Evolutionary conservation across 768 basidiomycete species (phyloP).

Genomic region (Collybia sordida): DNA sequence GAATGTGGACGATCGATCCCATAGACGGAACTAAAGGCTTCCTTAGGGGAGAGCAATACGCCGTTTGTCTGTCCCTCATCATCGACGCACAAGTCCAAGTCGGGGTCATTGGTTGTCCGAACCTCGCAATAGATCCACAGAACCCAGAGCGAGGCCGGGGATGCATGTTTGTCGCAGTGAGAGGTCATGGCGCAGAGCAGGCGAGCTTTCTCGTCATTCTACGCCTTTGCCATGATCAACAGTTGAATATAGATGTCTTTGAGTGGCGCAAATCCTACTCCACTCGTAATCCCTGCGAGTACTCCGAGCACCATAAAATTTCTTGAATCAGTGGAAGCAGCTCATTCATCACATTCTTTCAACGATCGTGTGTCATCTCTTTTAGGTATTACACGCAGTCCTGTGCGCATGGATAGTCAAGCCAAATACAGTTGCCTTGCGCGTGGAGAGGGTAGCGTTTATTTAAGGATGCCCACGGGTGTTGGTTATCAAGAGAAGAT

Average conservation of each 20-base stretch:
- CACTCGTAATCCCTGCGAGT: conserved; percentile 54
- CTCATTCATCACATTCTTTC: conserved; percentile 88
- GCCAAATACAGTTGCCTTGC: conserved; percentile 91
- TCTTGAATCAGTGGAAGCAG: conserved; percentile 91
- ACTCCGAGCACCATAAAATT: conserved; percentile 54
- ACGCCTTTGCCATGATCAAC: neutral
- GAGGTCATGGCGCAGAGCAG: conserved; percentile 82
- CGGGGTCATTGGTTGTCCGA: conserved; percentile 91
- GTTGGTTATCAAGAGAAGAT: conserved; percentile 90
- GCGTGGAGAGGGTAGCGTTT: conserved; percentile 83
- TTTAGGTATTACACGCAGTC: conserved; percentile 62
- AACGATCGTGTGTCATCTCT: conserved; percentile 70
- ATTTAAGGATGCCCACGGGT: conserved; percentile 77
- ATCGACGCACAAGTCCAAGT: conserved; percentile 76
- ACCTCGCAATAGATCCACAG: conserved; percentile 61
- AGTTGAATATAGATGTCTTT: conserved; percentile 47
- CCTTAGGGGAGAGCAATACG: conserved; percentile 89
- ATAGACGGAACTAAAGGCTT: conserved; percentile 96
- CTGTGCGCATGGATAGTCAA: conserved; percentile 92
- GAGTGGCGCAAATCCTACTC: conserved; percentile 43
- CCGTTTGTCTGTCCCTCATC: conserved; percentile 86
- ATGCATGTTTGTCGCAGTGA: conserved; percentile 83
- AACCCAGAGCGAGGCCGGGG: conserved; percentile 65
- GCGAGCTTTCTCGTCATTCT: conserved; percentile 27
- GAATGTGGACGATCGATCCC: conserved; percentile 86